A percentile compares a stretch with the other conserved stretches of the same genome.
Conservation (phyloP, 257 asterid genomes). For the Asclepias syriaca region DNA sequence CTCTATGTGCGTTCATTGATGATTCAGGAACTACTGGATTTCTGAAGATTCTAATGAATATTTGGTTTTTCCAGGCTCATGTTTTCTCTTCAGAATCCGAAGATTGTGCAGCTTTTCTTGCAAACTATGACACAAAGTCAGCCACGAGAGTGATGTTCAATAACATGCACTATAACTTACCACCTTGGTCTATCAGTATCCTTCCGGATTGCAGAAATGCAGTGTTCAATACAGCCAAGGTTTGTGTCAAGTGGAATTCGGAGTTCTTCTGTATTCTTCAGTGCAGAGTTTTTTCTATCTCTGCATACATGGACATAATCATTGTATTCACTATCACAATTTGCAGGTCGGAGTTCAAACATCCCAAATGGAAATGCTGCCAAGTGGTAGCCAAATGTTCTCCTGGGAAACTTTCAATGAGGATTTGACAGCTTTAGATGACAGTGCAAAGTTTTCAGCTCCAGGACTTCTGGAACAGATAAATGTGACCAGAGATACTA, state of each 20-base stretch:
- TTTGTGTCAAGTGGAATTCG: conserved; percentile 11
- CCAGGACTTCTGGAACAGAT: conserved; percentile 84
- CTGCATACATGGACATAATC: neutral
- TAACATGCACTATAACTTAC: conserved; percentile 73
- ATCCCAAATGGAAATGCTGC: conserved; percentile 68
- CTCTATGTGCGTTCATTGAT: neutral
- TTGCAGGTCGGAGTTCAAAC: conserved; percentile 83
- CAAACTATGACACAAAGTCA: conserved; percentile 57
- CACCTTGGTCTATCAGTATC: conserved; percentile 98
- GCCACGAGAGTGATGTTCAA: conserved; percentile 70
- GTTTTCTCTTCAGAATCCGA: conserved; percentile 71
- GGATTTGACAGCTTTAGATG: conserved; percentile 70
- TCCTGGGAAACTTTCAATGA: conserved; percentile 91
- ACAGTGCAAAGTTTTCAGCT: conserved; percentile 60
- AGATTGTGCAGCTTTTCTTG: conserved; percentile 83
- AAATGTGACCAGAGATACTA: conserved; percentile 82
- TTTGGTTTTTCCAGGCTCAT: conserved; percentile 54
- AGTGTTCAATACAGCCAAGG: conserved; percentile 90
- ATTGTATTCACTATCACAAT: conserved; percentile 7
- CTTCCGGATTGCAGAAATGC: conserved; percentile 91
- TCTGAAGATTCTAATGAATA: conserved; percentile 7
- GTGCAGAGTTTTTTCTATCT: no score
- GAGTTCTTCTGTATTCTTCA: neutral
- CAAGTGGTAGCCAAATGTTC: conserved; percentile 45
- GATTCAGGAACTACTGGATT: neutral